These are phyloP conservation scores for Areca catechu DNA, from an alignment of 176 grass and related monocot species.

Conservation along the genomic window DNA sequence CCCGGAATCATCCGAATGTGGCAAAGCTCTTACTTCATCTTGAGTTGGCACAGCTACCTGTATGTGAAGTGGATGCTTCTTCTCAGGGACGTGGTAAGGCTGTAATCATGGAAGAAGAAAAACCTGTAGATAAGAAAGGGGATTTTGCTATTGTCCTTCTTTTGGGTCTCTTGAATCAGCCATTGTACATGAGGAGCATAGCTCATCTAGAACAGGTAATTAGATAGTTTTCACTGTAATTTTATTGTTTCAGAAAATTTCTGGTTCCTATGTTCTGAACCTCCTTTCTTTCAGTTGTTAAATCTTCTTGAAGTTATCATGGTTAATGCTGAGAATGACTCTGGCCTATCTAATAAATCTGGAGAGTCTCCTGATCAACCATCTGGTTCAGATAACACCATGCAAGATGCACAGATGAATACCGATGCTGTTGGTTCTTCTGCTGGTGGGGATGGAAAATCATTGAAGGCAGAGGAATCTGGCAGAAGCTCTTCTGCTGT, in stretches of 20 bases:
- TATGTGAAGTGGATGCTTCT: slow-evolving; percentile 19
- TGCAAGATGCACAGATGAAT: slow-evolving; percentile 37
- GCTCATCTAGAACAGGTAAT: slow-evolving; percentile 96
- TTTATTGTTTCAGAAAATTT: too few relatives aligned
- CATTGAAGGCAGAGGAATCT: slow-evolving; percentile 30
- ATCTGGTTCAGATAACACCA: slow-evolving; percentile 53
- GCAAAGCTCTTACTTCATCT: slow-evolving; percentile 87
- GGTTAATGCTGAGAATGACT: slow-evolving; percentile 69
- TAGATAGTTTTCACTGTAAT: too few relatives aligned
- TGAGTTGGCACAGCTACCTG: slow-evolving; percentile 42
- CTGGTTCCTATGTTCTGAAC: background rate
- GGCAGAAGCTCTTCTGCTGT: slow-evolving; percentile 7
- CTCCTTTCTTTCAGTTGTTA: slow-evolving; percentile 53
- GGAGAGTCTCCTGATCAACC: slow-evolving; percentile 45
- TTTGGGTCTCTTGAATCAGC: slow-evolving; percentile 77
- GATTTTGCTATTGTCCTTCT: slow-evolving; percentile 76
- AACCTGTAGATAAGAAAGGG: slow-evolving; percentile 31
- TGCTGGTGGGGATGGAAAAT: slow-evolving; percentile 23
- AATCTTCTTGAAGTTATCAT: slow-evolving; percentile 96
- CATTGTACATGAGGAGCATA: slow-evolving; percentile 94
- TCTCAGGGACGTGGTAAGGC: slow-evolving; percentile 71
- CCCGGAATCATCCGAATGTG: slow-evolving; percentile 89
- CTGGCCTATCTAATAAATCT: slow-evolving; percentile 48
- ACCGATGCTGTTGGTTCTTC: slow-evolving; percentile 36
- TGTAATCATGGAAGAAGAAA: slow-evolving; percentile 48